Base-by-base conservation (phyloP, 148 eudicot species). In the Suaeda aralocaspica region DNA sequence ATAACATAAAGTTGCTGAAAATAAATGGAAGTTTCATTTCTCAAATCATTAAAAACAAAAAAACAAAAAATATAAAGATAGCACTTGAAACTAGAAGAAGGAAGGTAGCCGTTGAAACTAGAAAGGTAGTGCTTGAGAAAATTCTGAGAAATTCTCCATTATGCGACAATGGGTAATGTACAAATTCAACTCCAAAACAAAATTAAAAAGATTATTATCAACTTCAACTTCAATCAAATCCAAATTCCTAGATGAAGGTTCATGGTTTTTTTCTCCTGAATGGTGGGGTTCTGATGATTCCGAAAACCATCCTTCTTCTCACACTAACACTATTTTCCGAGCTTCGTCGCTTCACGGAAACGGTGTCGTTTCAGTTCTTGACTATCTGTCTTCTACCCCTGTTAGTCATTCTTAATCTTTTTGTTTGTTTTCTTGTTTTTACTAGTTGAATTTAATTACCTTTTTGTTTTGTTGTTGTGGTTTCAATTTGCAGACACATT, bases 281-380 rank as follows among this genome's bases (percentile, higher is more conserved):
- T 93, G 98, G 98, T 93, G 96, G 96, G 85, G 74, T 21, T 62
- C 59, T 53, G 78, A 78, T 21, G 78, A 78, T 21, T 53, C 79
- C 52, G 79, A 76, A 13, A 73, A 74, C 56, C 82, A 71, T 53
- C 24, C 70, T 60, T 73, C 76, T 53, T 45, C 75, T 55, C 76
- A 79, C 60, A 74, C 87, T 15, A n/a, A n/a, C n/a, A n/a, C n/a
- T n/a, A 85, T 90, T 62, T 79, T 93, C 68, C 84, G 83, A 39
- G 71, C 77, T 59, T 30, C 60, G 34, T 91, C 97, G 10, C 78
- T 31, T 31, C 71, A 73, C 28, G 98, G 92, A 70, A 93, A 90
- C 76, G 98, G 98, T 62, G 78, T 90, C 83, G 89, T 93, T n/a
- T 88, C 98, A 9, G 96, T 93, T 49, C 66, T 88, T 16, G 77